Evolutionary conservation across 495 filamentous ascomycete species (phyloP), one percentile per base, ranked within the genome.

Genomic region (Hypomontagnella submonticulosa): DNA sequence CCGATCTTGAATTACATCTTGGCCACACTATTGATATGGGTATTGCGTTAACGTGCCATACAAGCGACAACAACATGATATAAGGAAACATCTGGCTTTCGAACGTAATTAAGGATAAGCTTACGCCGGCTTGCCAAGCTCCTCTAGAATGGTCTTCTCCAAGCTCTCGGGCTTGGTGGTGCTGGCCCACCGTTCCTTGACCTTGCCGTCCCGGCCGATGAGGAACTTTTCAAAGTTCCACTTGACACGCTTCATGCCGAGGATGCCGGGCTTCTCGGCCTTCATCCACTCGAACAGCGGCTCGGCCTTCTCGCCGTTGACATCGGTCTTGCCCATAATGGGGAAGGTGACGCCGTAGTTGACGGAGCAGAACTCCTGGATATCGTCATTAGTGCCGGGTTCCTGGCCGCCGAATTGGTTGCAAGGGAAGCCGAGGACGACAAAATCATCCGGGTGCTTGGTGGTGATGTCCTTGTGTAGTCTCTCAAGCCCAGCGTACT

Each of bases 191-290:
- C 95, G 77, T 5, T 78, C 81, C 71, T 87, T 90, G 23, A 97
- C 93, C 77, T 89, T 83, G 2, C 94, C 94, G 75, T 97, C 92
- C 53, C 84, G 83, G n/a, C 87, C 88, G 55, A 98, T 81, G 65
- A 99, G 78, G 76, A 97, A 98, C 85, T 99, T 99, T 83, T 99
- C 96, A 77, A 96, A 96, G 75, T 94, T 97, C 92, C 93, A 97
- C 89, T 96, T 96, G 67, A 99, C 83, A 34, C 88, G 73, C 87
- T 93, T 93, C 71, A 97, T 65, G 16, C 95, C 95, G 73, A 97
- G 69, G 4, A 97, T 46, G 13, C 96, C 93, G 0, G 95, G 88
- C 79, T 89, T 86, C 80, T 91, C 81, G 33, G 82, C 81, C 87
- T 98, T 99, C 78, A 99, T 76, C 88, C 91, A 98, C 72, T 90